Conservation (phyloP, 2,329 filamentous ascomycete species). For the Ophiostoma sp. region DNA sequence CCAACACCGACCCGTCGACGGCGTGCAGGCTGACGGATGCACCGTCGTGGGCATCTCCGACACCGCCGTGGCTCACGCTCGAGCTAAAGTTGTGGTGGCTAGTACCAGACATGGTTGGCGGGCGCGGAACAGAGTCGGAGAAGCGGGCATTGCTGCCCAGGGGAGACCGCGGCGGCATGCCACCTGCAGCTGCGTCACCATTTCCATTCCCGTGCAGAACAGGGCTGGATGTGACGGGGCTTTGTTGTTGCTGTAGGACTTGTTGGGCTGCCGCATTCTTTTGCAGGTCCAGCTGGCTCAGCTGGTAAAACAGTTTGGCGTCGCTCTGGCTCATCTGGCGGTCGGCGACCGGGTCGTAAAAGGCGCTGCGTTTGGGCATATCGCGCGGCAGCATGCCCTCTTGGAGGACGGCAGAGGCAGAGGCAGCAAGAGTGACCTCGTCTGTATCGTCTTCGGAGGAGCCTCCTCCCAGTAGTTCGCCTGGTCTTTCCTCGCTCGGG, state of each 20-base stretch:
- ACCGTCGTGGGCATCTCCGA: slow-evolving; percentile 12
- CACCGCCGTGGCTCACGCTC: not conserved
- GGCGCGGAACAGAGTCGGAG: slow-evolving; percentile 8
- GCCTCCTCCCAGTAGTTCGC: not conserved
- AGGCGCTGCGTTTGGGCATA: slow-evolving; percentile 71
- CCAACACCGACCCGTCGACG: slow-evolving; percentile 25
- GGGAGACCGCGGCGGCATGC: slow-evolving; percentile 26
- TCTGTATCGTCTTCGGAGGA: slow-evolving; percentile 38
- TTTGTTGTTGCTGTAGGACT: slow-evolving; percentile 28
- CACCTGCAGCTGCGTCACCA: not conserved
- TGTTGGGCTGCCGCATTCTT: slow-evolving; percentile 42
- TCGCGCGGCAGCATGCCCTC: slow-evolving; percentile 63
- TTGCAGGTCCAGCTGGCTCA: slow-evolving; percentile 67
- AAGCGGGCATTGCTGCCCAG: slow-evolving; percentile 16
- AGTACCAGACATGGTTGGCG: not conserved
- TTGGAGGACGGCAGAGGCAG: slow-evolving; percentile 37
- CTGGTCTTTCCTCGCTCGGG: not conserved
- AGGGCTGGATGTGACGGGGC: slow-evolving; percentile 49
- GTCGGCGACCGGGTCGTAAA: slow-evolving; percentile 90
- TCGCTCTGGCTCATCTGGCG: slow-evolving; percentile 93
- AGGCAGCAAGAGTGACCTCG: slow-evolving; percentile 28
- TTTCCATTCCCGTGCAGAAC: slow-evolving; percentile 36
- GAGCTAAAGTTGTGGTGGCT: slow-evolving; percentile 2
- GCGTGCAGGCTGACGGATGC: slow-evolving; percentile 22
- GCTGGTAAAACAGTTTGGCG: slow-evolving; percentile 93